A percentile compares a stretch with the other conserved stretches of the same genome.
These are phyloP conservation scores for Sisymbrium irio DNA, from an alignment of 345 rosid species.

Conservation along the genomic window DNA sequence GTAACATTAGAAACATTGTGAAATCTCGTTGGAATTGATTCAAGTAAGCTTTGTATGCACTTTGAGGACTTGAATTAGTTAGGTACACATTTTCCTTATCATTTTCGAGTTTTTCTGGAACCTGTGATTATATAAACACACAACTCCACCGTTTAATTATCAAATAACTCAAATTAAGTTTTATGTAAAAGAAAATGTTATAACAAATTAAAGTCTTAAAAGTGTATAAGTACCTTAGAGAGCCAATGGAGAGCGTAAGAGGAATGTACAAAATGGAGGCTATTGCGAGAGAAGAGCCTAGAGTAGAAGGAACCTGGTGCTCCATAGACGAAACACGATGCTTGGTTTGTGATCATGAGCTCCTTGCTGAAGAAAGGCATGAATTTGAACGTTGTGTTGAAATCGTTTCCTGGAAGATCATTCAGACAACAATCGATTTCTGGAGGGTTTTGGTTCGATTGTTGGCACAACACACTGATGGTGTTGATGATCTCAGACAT, in stretches of 20 bases:
- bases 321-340: conserved; percentile 37
- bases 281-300: conserved; percentile 43
- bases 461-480: conserved; percentile 5
- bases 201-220: background rate
- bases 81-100: conserved; percentile 27
- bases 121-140: conserved; percentile 11
- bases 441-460: conserved; percentile 20
- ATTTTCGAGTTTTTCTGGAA: conserved; percentile 29
- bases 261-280: conserved; percentile 40
- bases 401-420: conserved; percentile 51
- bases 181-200: background rate
- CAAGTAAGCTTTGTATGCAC: conserved; percentile 37
- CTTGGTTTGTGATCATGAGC: conserved; percentile 8
- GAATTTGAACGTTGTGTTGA: conserved; percentile 38
- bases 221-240: conserved; percentile 30
- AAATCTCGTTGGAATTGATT: conserved; percentile 50
- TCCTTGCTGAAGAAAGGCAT: conserved; percentile 16
- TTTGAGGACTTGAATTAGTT: conserved; percentile 36
- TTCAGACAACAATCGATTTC: conserved; percentile 45
- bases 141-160: background rate
- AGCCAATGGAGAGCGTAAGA: conserved; percentile 47
- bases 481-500: conserved; percentile 25
- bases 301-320: conserved; percentile 52
- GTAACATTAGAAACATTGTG: conserved; percentile 36
- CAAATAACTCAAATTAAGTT: background rate